A percentile compares a stretch with the other conserved stretches of the same genome.
phyloP scores from a whole-genome alignment of 1,284 basidiomycete genomes.

The Fomitopsis palustris region DNA sequence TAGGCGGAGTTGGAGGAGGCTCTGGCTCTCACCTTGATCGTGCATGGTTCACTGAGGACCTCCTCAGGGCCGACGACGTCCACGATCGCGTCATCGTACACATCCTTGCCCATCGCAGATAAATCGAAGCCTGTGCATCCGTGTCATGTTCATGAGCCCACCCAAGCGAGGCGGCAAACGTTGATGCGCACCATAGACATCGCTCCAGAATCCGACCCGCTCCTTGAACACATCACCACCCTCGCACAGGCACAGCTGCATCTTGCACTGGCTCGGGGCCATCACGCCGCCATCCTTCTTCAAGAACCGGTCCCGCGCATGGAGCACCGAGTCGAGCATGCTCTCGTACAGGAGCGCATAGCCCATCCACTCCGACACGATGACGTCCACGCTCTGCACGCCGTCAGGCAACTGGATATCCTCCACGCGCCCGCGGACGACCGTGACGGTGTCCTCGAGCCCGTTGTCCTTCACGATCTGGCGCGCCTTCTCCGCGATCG shows the following conservation, averaged over 20 bases:
- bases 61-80: slow-evolving; percentile 75
- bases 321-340: slow-evolving; percentile 94
- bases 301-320: slow-evolving; percentile 85
- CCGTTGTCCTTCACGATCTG: slow-evolving; percentile 83
- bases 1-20: not conserved
- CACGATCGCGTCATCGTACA: slow-evolving; percentile 78
- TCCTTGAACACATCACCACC: slow-evolving; percentile 76
- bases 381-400: slow-evolving; percentile 82
- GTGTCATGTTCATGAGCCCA: not conserved
- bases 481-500: slow-evolving; percentile 80
- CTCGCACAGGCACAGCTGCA: slow-evolving; percentile 82
- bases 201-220: slow-evolving; percentile 84
- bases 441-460: slow-evolving; percentile 77
- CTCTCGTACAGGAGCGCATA: slow-evolving; percentile 93
- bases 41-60: slow-evolving; percentile 63
- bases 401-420: slow-evolving; percentile 71
- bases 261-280: slow-evolving; percentile 87
- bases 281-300: slow-evolving; percentile 73
- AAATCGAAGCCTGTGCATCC: slow-evolving; percentile 73
- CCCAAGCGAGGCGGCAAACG: not conserved
- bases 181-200: slow-evolving; percentile 71
- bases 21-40: slow-evolving; percentile 57
- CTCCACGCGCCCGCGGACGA: slow-evolving; percentile 88
- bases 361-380: slow-evolving; percentile 99
- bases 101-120: slow-evolving; percentile 67